Base-by-base conservation (phyloP, 2,329 filamentous ascomycete genomes). In the Colletotrichum musae region DNA sequence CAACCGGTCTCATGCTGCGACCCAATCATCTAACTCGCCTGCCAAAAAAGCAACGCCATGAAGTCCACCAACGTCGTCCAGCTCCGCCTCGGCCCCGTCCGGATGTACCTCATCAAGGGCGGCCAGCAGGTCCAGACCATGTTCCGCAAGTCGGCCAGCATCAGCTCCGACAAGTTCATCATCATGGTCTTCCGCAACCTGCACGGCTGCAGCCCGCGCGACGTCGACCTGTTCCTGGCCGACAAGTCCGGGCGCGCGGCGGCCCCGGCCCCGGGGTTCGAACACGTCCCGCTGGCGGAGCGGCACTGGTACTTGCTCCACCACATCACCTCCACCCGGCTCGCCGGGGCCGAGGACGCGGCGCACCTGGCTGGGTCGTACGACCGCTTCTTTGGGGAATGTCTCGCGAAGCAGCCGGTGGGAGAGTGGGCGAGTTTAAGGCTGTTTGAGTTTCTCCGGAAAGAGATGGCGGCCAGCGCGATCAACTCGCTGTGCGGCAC, bases 261-360 rank as follows among this genome's bases (percentile, higher is more conserved):
- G 39, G 48, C 56, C 0, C 74, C 76, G 0, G 48, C 47, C 0
- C 69, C 72, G 0, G 75, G 74, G 0, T 66, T 45, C 10, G 74
- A 75, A 26, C 16, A 60, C 7, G 47, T 69, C 0, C 68, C 74
- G 0, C 32, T 53, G 1, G 54, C 70, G 4, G 13, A 75, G 24
- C 70, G 77, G 6, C 64, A 72, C 15, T 79, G 77, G 76, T 53
- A 62, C 32, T 41, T 26, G 68, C 48, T 60, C 63, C 50, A 72
- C 70, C 21, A 68, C 74, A 9, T 73, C 16, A 73, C 47, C 15
- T 41, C 10, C 36, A 72, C 9, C 45, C 70, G 62, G 18, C 68
- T 77, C 2, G 56, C 68, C 5, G 68, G 58, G 16, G 54, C 47
- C 5, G 65, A 68, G 4, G 39, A 68, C 6, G 61, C 70, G 0